These are phyloP conservation scores for Glycine soja DNA, from an alignment of 306 rosid species.

Conservation along the genomic window DNA sequence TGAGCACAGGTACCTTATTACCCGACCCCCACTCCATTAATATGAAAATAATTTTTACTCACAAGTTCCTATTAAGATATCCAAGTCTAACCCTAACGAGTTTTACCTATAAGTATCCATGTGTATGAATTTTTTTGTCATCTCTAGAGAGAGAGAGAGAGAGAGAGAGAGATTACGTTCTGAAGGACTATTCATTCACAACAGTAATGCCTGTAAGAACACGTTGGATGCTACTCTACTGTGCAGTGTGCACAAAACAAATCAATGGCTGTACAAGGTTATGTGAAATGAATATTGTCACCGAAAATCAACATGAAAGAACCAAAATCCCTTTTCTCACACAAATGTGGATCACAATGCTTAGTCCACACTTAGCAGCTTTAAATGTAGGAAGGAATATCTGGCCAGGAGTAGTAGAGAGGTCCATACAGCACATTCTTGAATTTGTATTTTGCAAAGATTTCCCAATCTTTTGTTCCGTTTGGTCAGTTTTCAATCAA, in stretches of 20 bases:
- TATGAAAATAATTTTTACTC: no score
- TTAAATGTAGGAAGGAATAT: constrained; percentile 36
- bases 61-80: no score
- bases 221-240: constrained; percentile 14
- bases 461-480: constrained; percentile 28
- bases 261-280: constrained; percentile 34
- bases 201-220: constrained; percentile 22
- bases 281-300: constrained; percentile 25
- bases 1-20: no score
- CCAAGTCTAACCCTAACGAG: no score
- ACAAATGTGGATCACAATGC: constrained; percentile 24
- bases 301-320: constrained; percentile 46
- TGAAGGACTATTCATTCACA: background rate
- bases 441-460: constrained; percentile 5
- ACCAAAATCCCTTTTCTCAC: constrained; percentile 38
- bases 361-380: constrained; percentile 28
- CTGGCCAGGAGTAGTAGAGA: constrained; percentile 14
- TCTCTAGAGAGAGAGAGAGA: no score
- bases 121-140: no score
- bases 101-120: no score
- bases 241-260: constrained; percentile 44
- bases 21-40: no score
- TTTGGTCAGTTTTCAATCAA: constrained; percentile 28
- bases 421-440: constrained; percentile 40
- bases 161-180: background rate